A percentile compares a stretch with the other conserved stretches of the same genome.
Conservation (phyloP, 1,284 basidiomycete genomes). For the Schizophyllum amplum region DNA sequence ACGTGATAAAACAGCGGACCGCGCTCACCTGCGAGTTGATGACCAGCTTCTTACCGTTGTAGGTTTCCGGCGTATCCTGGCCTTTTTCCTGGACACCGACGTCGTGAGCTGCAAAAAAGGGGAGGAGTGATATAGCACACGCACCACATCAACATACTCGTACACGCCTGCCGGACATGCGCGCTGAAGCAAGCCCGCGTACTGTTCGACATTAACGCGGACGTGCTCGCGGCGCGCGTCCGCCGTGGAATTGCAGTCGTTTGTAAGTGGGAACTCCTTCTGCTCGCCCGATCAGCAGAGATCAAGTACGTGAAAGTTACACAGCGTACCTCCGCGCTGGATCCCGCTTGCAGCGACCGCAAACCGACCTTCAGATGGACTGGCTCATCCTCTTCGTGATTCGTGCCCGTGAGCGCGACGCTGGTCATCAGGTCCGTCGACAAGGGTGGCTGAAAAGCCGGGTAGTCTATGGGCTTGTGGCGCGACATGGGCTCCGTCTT, state of each 20-base stretch:
- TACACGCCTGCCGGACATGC: conserved; percentile 97
- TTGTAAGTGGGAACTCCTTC: background rate
- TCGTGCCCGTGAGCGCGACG: conserved; percentile 88
- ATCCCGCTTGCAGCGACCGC: background rate
- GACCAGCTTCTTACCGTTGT: conserved; percentile 82
- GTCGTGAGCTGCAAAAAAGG: no score
- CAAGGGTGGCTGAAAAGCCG: conserved; percentile 82
- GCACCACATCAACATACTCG: conserved; percentile 77
- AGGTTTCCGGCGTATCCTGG: conserved; percentile 40
- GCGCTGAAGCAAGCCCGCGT: conserved; percentile 79
- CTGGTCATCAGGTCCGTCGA: conserved; percentile 94
- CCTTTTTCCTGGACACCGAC: conserved; percentile 32
- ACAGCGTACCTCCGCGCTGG: conserved; percentile 3
- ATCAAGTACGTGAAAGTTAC: background rate
- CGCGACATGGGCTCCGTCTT: conserved; percentile 65
- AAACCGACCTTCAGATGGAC: conserved; percentile 68
- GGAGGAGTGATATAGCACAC: background rate
- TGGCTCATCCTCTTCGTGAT: conserved; percentile 95
- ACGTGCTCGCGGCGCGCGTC: conserved; percentile 61
- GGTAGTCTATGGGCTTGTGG: conserved; percentile 85
- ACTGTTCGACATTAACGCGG: conserved; percentile 70
- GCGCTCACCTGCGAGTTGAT: conserved; percentile 86
- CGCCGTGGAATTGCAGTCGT: conserved; percentile 19
- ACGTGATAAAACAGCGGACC: background rate
- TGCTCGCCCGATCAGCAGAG: background rate